A percentile compares a stretch with the other conserved stretches of the same genome.
These are phyloP conservation scores for Candida yuanshanica DNA, from an alignment of 805 yeast species.

Conservation along the genomic window DNA sequence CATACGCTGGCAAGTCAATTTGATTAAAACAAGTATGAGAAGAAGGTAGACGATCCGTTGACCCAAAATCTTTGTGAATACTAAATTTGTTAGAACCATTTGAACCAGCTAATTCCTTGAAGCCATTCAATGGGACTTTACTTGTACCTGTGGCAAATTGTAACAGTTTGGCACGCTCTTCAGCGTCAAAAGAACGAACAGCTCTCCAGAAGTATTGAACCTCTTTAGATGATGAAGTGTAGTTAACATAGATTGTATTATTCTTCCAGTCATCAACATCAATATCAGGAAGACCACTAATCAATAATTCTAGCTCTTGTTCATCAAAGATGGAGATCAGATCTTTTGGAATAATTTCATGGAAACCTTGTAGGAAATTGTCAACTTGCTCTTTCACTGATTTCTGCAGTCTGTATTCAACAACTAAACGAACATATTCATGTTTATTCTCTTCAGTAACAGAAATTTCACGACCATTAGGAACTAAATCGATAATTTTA, in stretches of 20 bases:
- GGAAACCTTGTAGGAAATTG: conserved; percentile 79
- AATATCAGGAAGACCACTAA: conserved; percentile 93
- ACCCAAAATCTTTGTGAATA: conserved; percentile 84
- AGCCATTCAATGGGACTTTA: conserved; percentile 92
- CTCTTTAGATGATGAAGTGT: conserved; percentile 76
- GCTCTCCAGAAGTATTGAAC: conserved; percentile 98
- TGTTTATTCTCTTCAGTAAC: conserved; percentile 90
- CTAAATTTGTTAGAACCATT: conserved; percentile 81
- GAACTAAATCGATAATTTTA: conserved; percentile 73
- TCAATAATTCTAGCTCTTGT: conserved; percentile 86
- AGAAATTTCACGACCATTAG: conserved; percentile 73
- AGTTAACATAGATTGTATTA: conserved; percentile 76
- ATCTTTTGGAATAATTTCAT: conserved; percentile 81
- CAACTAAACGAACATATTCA: conserved; percentile 81
- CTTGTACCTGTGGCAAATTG: conserved; percentile 98
- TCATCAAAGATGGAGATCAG: conserved; percentile 86
- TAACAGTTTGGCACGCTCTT: conserved; percentile 87
- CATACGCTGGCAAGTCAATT: conserved; percentile 89
- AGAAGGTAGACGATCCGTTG: conserved; percentile 82
- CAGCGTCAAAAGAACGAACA: conserved; percentile 86
- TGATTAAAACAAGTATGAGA: conserved; percentile 98
- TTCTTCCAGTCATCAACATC: conserved; percentile 95
- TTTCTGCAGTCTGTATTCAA: conserved; percentile 76
- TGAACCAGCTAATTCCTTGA: conserved; percentile 83
- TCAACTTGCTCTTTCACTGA: conserved; percentile 87